Evolutionary conservation across 768 basidiomycete species (phyloP).

Genomic region (Pleurotus djamor): DNA sequence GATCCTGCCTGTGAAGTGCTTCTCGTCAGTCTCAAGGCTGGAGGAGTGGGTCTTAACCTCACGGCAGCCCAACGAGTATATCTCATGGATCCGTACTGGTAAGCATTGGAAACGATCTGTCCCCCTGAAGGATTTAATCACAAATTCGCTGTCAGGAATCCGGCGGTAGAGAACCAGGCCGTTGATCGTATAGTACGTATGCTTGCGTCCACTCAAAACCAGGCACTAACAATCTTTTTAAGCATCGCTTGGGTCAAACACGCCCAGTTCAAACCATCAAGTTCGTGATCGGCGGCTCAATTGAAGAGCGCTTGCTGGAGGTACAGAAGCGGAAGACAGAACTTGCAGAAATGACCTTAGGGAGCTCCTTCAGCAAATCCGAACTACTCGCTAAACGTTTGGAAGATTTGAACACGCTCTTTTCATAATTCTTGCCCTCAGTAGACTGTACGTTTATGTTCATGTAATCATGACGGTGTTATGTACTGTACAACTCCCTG

Average conservation of each 20-base stretch:
- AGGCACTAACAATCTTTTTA: constrained; percentile 4
- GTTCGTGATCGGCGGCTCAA: constrained; percentile 91
- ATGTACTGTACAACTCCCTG: too few species aligned
- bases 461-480: too few species aligned
- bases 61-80: constrained; percentile 94
- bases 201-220: neutral
- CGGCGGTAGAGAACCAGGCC: constrained; percentile 96
- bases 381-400: constrained; percentile 85
- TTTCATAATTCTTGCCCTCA: constrained; percentile 35
- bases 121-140: neutral
- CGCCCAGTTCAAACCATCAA: constrained; percentile 90
- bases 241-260: constrained; percentile 97
- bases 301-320: constrained; percentile 89
- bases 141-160: constrained; percentile 62
- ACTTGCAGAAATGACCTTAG: constrained; percentile 92
- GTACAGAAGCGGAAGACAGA: constrained; percentile 95
- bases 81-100: constrained; percentile 98
- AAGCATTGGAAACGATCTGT: constrained; percentile 13
- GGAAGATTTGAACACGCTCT: constrained; percentile 83
- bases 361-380: constrained; percentile 75
- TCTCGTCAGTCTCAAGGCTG: constrained; percentile 93
- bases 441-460: too few species aligned
- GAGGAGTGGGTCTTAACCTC: constrained; percentile 95
- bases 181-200: constrained; percentile 90
- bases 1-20: constrained; percentile 93